phyloP scores from a whole-genome alignment of 1,284 basidiomycete genomes.

The Chalciporus sp. region DNA sequence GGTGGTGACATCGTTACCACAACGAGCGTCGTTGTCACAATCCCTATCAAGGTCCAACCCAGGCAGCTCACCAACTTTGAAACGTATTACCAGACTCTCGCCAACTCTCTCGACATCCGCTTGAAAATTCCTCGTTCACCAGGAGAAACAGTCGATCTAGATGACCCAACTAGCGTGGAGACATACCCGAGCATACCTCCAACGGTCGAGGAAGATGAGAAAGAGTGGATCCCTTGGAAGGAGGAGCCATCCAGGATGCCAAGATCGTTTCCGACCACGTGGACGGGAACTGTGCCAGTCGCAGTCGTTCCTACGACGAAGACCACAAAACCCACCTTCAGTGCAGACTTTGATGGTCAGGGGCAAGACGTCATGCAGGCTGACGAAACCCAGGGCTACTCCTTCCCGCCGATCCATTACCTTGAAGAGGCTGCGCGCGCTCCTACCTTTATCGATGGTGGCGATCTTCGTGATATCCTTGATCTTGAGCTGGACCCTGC shows the following conservation, averaged over 20 bases:
- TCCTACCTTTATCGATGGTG: conserved; percentile 22
- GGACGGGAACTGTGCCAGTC: neutral
- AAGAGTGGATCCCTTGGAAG: conserved; percentile 21
- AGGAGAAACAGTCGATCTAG: neutral
- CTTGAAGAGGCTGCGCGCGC: conserved; percentile 21
- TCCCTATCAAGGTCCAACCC: conserved; percentile 2
- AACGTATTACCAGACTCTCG: neutral
- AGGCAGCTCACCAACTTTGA: neutral
- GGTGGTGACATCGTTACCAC: conserved; percentile 4
- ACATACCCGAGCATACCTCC: too few species aligned
- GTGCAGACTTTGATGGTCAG: neutral
- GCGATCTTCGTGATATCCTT: neutral
- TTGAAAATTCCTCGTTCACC: neutral
- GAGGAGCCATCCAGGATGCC: neutral
- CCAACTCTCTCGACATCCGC: neutral
- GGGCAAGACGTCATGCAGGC: conserved; percentile 10
- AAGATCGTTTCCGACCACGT: neutral
- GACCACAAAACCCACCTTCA: neutral
- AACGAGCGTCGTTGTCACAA: neutral
- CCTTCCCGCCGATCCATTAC: conserved; percentile 13
- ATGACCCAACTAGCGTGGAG: neutral
- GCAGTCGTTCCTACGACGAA: neutral
- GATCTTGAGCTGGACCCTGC: conserved; percentile 1
- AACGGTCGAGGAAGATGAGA: conserved; percentile 18
- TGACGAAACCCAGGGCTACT: neutral